A percentile compares a stretch with the other conserved stretches of the same genome.
Evolutionary conservation across 163 green algal species (phyloP).

Genomic region (Chloromonas sp.): DNA sequence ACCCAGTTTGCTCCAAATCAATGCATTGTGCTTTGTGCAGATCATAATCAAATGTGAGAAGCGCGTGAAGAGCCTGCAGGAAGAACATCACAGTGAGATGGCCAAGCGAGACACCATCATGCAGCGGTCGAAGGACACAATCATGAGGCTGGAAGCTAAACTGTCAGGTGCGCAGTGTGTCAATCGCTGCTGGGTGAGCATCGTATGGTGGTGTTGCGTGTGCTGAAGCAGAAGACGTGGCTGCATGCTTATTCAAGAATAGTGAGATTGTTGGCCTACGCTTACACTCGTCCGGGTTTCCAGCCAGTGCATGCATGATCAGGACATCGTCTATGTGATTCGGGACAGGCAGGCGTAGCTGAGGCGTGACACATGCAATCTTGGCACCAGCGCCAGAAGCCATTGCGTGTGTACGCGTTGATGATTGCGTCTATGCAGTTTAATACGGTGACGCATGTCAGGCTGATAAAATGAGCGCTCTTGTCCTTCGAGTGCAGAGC

Average conservation of each 20-base stretch:
- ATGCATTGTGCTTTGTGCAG: not conserved
- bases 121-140: conserved; percentile 32
- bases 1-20: too few relatives aligned
- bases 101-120: conserved; percentile 37
- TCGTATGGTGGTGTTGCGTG: not conserved
- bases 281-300: too few relatives aligned
- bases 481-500: not conserved
- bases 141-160: conserved; percentile 25
- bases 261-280: not conserved
- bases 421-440: too few relatives aligned
- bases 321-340: too few relatives aligned
- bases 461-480: too few relatives aligned
- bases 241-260: not conserved
- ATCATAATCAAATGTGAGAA: conserved; percentile 41
- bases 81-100: conserved; percentile 32
- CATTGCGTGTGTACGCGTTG: too few relatives aligned
- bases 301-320: too few relatives aligned
- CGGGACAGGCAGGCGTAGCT: too few relatives aligned
- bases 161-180: conserved; percentile 6
- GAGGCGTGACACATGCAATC: too few relatives aligned
- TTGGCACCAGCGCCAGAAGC: too few relatives aligned
- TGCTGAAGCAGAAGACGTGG: not conserved
- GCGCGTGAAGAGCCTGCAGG: conserved; percentile 29
- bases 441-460: too few relatives aligned
- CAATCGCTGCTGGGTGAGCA: too few relatives aligned